Evolutionary conservation across 805 yeast species (phyloP).

Genomic region (Zygoascus tannicola): DNA sequence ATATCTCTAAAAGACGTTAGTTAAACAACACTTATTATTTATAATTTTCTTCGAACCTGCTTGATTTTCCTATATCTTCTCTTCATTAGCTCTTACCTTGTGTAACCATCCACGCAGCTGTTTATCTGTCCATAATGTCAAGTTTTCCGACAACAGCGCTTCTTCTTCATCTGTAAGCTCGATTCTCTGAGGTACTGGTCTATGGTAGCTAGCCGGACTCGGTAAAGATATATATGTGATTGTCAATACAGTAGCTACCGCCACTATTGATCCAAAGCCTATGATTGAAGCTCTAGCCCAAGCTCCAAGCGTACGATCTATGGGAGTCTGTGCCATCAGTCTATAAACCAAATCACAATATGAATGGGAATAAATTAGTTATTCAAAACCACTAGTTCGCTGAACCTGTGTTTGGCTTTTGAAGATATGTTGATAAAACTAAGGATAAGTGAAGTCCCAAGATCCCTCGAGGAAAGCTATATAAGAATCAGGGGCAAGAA

Average conservation of each 20-base stretch:
- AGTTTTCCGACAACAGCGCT: conserved; percentile 8
- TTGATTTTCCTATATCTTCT: too few relatives aligned
- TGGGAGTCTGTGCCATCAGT: conserved; percentile 12
- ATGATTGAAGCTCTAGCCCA: conserved; percentile 16
- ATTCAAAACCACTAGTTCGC: too few relatives aligned
- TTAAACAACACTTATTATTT: neutral
- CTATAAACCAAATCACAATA: too few relatives aligned
- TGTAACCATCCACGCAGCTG: conserved; percentile 15
- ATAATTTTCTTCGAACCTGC: too few relatives aligned
- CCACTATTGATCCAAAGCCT: conserved; percentile 22
- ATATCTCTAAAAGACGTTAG: conserved; percentile 11
- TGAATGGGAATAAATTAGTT: too few relatives aligned
- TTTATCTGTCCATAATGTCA: conserved; percentile 14
- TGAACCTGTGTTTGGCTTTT: too few relatives aligned
- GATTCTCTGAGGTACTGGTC: neutral
- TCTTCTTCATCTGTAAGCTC: neutral
- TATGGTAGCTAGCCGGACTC: conserved; percentile 1
- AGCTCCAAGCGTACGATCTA: conserved; percentile 16
- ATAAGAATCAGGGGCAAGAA: too few relatives aligned
- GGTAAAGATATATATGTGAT: conserved; percentile 1
- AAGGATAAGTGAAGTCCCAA: too few relatives aligned
- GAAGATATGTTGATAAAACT: too few relatives aligned
- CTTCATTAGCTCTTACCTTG: conserved; percentile 15
- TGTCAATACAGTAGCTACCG: conserved; percentile 18
- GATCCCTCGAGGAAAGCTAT: too few relatives aligned